Conservation (phyloP, 257 asterid species). For the Osmanthus fragrans region DNA sequence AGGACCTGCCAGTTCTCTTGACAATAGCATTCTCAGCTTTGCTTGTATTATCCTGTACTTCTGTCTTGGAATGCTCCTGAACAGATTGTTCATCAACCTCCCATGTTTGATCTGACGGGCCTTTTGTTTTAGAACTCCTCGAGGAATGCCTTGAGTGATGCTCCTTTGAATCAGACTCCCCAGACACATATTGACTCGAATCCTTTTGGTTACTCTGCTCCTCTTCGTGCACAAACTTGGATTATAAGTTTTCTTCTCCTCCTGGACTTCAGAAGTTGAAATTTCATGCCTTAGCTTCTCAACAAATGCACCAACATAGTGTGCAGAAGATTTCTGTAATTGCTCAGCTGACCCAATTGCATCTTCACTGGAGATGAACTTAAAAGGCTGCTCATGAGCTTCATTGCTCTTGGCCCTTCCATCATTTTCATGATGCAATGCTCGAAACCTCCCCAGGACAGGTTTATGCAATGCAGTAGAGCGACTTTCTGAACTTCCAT, state of each 20-base stretch:
- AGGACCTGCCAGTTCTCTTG: conserved; percentile 74
- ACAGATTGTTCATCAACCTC: conserved; percentile 51
- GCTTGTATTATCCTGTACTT: conserved; percentile 40
- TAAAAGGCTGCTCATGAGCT: conserved; percentile 29
- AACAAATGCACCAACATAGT: conserved; percentile 59
- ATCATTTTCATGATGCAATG: conserved; percentile 21
- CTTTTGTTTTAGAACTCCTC: conserved; percentile 49
- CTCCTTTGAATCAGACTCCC: conserved; percentile 47
- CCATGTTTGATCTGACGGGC: conserved; percentile 87
- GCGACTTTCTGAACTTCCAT: conserved; percentile 27
- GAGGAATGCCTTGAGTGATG: conserved; percentile 37
- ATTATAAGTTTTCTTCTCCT: conserved; percentile 42
- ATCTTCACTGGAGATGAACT: conserved; percentile 38
- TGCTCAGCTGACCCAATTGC: conserved; percentile 64
- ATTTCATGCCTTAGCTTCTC: conserved; percentile 56
- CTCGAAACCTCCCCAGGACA: conserved; percentile 25
- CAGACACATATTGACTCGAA: conserved; percentile 29
- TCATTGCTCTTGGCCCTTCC: conserved; percentile 28
- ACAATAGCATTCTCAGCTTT: conserved; percentile 32
- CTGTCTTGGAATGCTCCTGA: conserved; percentile 39
- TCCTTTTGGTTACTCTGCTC: conserved; percentile 26
- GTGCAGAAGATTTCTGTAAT: conserved; percentile 61
- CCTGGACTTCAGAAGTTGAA: conserved; percentile 48
- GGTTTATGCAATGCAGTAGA: conserved; percentile 24
- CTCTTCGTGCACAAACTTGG: conserved; percentile 38